phyloP scores from a whole-genome alignment of 495 filamentous ascomycete species.

The Talaromyces proteolyticus region DNA sequence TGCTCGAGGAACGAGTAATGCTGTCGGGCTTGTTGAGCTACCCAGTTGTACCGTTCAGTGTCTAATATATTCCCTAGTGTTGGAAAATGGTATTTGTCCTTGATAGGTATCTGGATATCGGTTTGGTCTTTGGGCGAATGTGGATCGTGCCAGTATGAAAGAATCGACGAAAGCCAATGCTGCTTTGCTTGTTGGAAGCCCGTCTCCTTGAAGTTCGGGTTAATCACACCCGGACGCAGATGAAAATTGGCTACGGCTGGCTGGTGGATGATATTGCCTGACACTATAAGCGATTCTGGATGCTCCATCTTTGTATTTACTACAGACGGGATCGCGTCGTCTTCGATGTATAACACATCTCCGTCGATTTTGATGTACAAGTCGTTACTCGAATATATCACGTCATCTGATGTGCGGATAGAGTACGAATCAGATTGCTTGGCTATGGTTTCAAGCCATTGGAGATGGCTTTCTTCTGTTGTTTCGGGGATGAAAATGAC shows the following conservation, averaged over 20 bases:
- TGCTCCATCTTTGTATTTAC: slow-evolving; percentile 46
- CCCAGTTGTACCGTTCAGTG: not conserved
- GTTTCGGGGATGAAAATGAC: slow-evolving; percentile 49
- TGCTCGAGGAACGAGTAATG: slow-evolving; percentile 51
- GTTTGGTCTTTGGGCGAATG: no score
- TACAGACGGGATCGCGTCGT: slow-evolving; percentile 45
- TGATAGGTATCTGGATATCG: no score
- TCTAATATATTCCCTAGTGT: no score
- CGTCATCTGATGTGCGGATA: slow-evolving; percentile 11
- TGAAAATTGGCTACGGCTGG: slow-evolving; percentile 27
- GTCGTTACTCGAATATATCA: slow-evolving; percentile 13
- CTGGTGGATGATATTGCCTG: slow-evolving; percentile 48
- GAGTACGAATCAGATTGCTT: slow-evolving; percentile 21
- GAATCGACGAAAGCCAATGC: no score
- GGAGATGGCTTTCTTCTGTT: slow-evolving; percentile 33
- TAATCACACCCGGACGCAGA: slow-evolving; percentile 23
- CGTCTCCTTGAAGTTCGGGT: slow-evolving; percentile 34
- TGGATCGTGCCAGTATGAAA: no score
- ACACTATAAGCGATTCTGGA: slow-evolving; percentile 39
- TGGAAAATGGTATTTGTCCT: no score
- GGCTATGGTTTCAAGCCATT: slow-evolving; percentile 33
- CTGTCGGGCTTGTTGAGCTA: slow-evolving; percentile 40
- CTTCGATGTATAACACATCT: slow-evolving; percentile 48
- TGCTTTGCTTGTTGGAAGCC: not conserved
- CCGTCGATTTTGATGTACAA: slow-evolving; percentile 51